phyloP scores from a whole-genome alignment of 106 monocot species.

The Apostasia ramifera region DNA sequence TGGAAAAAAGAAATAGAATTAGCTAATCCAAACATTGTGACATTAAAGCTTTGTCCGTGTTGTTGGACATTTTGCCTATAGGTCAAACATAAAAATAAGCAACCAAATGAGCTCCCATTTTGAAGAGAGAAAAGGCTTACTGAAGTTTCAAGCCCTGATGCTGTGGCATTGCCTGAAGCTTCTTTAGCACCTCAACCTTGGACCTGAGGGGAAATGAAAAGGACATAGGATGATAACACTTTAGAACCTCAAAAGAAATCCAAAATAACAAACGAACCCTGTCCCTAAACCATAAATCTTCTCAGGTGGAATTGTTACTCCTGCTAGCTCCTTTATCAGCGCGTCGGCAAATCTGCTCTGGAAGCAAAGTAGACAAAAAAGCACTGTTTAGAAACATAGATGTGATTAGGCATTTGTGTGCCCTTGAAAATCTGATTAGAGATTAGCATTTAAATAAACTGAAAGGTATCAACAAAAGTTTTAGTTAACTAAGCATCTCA shows the following conservation, averaged over 20 bases:
- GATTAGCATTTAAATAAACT: not conserved
- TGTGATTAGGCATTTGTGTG: too few species aligned
- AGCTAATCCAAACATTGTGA: too few species aligned
- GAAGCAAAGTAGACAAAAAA: not conserved
- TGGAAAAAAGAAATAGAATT: too few species aligned
- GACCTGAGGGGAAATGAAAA: slow-evolving; percentile 41
- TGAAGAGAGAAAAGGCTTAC: slow-evolving; percentile 36
- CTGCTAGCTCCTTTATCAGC: slow-evolving; percentile 69
- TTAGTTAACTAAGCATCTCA: too few species aligned
- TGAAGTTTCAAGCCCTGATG: slow-evolving; percentile 65
- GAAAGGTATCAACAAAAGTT: not conserved
- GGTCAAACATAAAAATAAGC: too few species aligned
- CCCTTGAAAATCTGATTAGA: not conserved
- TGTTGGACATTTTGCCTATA: too few species aligned
- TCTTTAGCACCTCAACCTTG: slow-evolving; percentile 81
- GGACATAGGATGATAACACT: not conserved
- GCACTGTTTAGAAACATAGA: not conserved
- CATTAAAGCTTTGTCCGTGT: too few species aligned
- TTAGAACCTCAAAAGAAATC: not conserved
- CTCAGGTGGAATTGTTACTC: slow-evolving; percentile 66
- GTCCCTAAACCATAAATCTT: slow-evolving; percentile 90
- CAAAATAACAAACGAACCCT: slow-evolving; percentile 49
- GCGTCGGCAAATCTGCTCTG: slow-evolving; percentile 94
- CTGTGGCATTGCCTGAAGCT: slow-evolving; percentile 72
- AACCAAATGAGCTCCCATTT: too few species aligned